Evolutionary conservation across 495 filamentous ascomycete genomes (phyloP).

Genomic region (Trichoderma erinaceum): DNA sequence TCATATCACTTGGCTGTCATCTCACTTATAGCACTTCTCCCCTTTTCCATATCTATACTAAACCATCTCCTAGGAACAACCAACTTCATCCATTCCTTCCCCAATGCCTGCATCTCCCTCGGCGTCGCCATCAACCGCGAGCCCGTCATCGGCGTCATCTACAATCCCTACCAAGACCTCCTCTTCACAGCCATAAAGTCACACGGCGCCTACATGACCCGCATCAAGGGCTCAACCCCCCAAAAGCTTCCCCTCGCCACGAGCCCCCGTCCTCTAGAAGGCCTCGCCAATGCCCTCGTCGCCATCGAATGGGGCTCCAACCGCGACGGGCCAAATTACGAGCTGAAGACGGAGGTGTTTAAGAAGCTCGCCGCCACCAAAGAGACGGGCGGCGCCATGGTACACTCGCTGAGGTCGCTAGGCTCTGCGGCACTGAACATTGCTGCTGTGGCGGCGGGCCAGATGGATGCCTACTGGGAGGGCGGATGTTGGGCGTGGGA

Average conservation of each 20-base stretch:
- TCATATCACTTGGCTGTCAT: not conserved
- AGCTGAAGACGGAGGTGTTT: constrained; percentile 66
- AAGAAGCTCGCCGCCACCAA: constrained; percentile 57
- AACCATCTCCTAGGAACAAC: constrained; percentile 41
- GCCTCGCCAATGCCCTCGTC: constrained; percentile 57
- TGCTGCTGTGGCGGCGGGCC: constrained; percentile 72
- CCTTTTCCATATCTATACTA: not conserved
- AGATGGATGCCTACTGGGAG: constrained; percentile 85
- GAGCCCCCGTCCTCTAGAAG: constrained; percentile 41
- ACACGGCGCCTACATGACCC: constrained; percentile 56
- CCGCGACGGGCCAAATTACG: constrained; percentile 67
- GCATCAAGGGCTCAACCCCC: constrained; percentile 25
- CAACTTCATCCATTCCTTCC: constrained; percentile 82
- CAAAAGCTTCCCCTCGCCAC: constrained; percentile 47
- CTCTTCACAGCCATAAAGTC: constrained; percentile 69
- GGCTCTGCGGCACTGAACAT: constrained; percentile 82
- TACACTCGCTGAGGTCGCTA: constrained; percentile 66
- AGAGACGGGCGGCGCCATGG: constrained; percentile 69
- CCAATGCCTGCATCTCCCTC: constrained; percentile 74
- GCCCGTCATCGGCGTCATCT: constrained; percentile 74
- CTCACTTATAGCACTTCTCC: not conserved
- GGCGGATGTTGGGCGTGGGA: constrained; percentile 95
- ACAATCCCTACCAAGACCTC: constrained; percentile 66
- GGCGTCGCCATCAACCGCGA: constrained; percentile 59
- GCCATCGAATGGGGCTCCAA: constrained; percentile 75